Conservation (phyloP, 176 grass and related monocot genomes). For the Tuctoria greenei region DNA sequence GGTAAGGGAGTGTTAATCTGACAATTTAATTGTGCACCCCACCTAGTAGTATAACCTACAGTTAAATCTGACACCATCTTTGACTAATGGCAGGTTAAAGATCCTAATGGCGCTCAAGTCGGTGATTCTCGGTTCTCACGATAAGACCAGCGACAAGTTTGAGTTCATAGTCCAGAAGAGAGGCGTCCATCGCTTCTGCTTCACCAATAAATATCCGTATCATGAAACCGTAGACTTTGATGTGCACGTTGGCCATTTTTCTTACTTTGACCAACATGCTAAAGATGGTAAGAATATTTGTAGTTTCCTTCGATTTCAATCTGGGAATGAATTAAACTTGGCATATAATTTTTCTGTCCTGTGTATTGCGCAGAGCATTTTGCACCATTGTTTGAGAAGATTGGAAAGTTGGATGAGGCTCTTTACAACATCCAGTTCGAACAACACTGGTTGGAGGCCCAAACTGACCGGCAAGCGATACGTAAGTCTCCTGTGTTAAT, state of each 20-base stretch:
- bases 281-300: slow-evolving; percentile 75
- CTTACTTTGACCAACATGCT: slow-evolving; percentile 90
- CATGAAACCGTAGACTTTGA: slow-evolving; percentile 98
- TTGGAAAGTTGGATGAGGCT: slow-evolving; percentile 92
- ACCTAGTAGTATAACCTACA: neutral
- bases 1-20: slow-evolving; percentile 65
- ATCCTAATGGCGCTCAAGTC: slow-evolving; percentile 68
- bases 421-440: slow-evolving; percentile 99
- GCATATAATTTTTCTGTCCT: neutral
- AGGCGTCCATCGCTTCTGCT: slow-evolving; percentile 87
- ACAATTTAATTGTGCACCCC: neutral
- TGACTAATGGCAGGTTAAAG: slow-evolving; percentile 66
- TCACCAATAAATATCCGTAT: slow-evolving; percentile 89
- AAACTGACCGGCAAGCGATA: slow-evolving; percentile 96
- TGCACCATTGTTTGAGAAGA: slow-evolving; percentile 84
- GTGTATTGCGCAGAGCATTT: slow-evolving; percentile 77
- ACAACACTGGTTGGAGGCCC: slow-evolving; percentile 98
- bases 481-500: slow-evolving; percentile 41
- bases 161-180: slow-evolving; percentile 91
- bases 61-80: slow-evolving; percentile 10
- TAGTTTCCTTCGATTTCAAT: slow-evolving; percentile 12
- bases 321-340: neutral
- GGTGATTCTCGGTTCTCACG: slow-evolving; percentile 71
- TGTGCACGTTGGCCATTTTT: slow-evolving; percentile 92
- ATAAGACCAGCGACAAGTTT: slow-evolving; percentile 92